Evolutionary conservation across 176 grass and related monocot species (phyloP).

Genomic region (Oryza longistaminata): DNA sequence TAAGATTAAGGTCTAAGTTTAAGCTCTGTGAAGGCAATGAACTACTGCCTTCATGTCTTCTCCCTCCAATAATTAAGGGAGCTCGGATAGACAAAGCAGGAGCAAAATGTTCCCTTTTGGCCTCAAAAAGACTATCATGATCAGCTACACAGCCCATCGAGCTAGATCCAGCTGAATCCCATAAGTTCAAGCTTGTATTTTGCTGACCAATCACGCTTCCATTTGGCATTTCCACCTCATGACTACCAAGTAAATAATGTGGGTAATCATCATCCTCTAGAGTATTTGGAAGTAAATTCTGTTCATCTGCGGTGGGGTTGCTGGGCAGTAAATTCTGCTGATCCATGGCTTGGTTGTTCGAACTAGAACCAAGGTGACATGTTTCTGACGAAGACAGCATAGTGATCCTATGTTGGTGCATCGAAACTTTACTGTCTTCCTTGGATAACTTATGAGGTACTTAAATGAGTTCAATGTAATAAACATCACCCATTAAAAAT

Average conservation of each 20-base stretch:
- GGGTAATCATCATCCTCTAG: constrained; percentile 46
- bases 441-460: constrained; percentile 20
- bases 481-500: constrained; percentile 20
- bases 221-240: constrained; percentile 39
- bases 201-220: constrained; percentile 41
- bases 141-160: constrained; percentile 45
- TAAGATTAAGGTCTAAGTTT: constrained; percentile 60
- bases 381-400: constrained; percentile 62
- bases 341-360: constrained; percentile 45
- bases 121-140: constrained; percentile 34
- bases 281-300: constrained; percentile 40
- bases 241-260: constrained; percentile 44
- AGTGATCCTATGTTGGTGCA: constrained; percentile 52
- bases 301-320: constrained; percentile 41
- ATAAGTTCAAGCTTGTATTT: constrained; percentile 45
- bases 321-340: constrained; percentile 53
- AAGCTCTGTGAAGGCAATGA: constrained; percentile 47
- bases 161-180: constrained; percentile 62
- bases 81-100: constrained; percentile 40
- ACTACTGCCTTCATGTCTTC: constrained; percentile 46
- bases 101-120: constrained; percentile 49
- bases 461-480: constrained; percentile 28
- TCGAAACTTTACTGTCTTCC: constrained; percentile 33
- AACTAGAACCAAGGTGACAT: constrained; percentile 61
- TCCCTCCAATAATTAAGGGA: constrained; percentile 43